Percentiles rank a stretch among this genome's conserved stretches.
phyloP scores from a whole-genome alignment of 192 early-diverging fungal genomes.

The Entophlyctis helioformis region DNA sequence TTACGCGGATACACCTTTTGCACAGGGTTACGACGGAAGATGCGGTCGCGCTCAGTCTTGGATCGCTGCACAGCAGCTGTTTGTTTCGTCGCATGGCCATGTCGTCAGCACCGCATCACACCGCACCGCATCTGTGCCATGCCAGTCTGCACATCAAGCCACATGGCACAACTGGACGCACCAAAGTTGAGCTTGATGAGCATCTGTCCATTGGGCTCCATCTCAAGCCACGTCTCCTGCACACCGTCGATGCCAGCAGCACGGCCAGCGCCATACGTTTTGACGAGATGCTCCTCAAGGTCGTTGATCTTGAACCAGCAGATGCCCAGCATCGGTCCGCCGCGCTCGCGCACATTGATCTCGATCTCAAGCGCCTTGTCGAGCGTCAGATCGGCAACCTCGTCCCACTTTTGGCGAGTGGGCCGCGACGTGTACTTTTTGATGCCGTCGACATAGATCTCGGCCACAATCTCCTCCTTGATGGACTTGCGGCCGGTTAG shows the following conservation, averaged over 20 bases:
- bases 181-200: slow-evolving; percentile 76
- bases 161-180: no score
- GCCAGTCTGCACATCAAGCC: no score
- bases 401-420: slow-evolving; percentile 59
- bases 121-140: neutral
- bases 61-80: slow-evolving; percentile 11
- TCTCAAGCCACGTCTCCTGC: slow-evolving; percentile 74
- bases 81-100: neutral
- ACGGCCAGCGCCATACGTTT: slow-evolving; percentile 10
- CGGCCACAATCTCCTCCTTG: slow-evolving; percentile 59
- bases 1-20: slow-evolving; percentile 44
- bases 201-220: slow-evolving; percentile 89
- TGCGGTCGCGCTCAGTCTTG: slow-evolving; percentile 29
- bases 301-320: slow-evolving; percentile 86
- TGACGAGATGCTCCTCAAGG: slow-evolving; percentile 69
- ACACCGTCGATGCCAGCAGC: slow-evolving; percentile 29
- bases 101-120: neutral
- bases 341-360: slow-evolving; percentile 61
- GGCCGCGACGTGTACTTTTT: slow-evolving; percentile 53
- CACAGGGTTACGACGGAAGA: slow-evolving; percentile 26
- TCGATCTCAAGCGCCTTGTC: slow-evolving; percentile 87
- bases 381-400: slow-evolving; percentile 73
- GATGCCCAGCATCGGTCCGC: slow-evolving; percentile 54
- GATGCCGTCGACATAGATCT: slow-evolving; percentile 72
- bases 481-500: slow-evolving; percentile 35